These are phyloP conservation scores for Yamadazyma olivae DNA, from an alignment of 805 yeast species.

Conservation along the genomic window DNA sequence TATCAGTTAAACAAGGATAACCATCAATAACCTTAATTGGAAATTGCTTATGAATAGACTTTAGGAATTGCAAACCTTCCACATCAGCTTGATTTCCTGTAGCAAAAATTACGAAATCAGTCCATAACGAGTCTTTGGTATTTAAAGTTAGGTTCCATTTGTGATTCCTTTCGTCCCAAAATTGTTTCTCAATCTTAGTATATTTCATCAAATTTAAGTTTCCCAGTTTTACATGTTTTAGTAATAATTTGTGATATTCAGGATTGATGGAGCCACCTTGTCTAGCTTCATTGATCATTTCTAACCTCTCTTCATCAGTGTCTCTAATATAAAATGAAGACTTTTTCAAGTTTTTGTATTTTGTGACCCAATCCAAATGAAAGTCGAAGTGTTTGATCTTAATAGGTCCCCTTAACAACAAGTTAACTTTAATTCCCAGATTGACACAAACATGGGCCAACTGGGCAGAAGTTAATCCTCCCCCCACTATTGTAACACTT, in stretches of 20 bases:
- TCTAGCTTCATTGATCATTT: conserved; percentile 41
- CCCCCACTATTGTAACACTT: conserved; percentile 35
- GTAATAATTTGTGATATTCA: conserved; percentile 33
- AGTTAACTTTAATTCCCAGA: conserved; percentile 29
- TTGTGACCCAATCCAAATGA: conserved; percentile 50
- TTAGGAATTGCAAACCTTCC: conserved; percentile 24
- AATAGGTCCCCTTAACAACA: conserved; percentile 33
- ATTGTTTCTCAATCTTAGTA: conserved; percentile 22
- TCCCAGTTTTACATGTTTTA: conserved; percentile 27
- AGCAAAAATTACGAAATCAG: conserved; percentile 39
- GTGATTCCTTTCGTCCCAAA: conserved; percentile 26
- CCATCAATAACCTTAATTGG: conserved; percentile 35
- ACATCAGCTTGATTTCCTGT: conserved; percentile 36
- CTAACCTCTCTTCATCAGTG: conserved; percentile 38
- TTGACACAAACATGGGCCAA: conserved; percentile 36
- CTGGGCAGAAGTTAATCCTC: conserved; percentile 47
- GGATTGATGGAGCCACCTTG: conserved; percentile 48
- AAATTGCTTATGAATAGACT: conserved; percentile 20
- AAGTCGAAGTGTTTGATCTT: conserved; percentile 47
- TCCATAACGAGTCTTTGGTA: neutral
- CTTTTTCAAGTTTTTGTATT: conserved; percentile 43
- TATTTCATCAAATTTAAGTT: conserved; percentile 24
- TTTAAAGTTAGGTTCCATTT: conserved; percentile 20
- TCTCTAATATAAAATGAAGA: conserved; percentile 42
- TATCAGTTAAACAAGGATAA: conserved; percentile 42